phyloP scores from a whole-genome alignment of 1,284 basidiomycete species.

The Tremellales sp. region DNA sequence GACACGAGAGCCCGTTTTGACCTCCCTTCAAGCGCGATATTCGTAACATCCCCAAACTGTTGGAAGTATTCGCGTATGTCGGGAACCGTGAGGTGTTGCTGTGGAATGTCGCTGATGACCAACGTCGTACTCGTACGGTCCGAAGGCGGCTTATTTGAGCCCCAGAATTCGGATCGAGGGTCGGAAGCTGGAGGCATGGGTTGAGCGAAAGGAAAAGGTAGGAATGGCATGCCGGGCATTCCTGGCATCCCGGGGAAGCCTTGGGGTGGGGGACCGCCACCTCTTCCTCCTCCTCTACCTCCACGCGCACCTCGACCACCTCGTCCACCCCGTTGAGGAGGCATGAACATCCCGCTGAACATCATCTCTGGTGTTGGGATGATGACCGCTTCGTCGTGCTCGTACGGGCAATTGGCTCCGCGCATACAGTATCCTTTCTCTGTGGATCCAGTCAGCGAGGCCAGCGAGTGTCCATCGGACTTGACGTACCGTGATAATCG shows the following conservation, averaged over 20 bases:
- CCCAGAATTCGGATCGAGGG: conserved; percentile 17
- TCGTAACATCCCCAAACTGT: conserved; percentile 86
- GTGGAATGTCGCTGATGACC: conserved; percentile 90
- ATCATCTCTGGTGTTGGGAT: conserved; percentile 51
- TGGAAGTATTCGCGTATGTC: conserved; percentile 85
- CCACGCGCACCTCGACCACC: conserved; percentile 56
- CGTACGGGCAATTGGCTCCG: conserved; percentile 85
- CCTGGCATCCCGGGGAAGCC: conserved; percentile 10
- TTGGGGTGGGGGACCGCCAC: conserved; percentile 31
- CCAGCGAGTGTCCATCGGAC: too few relatives aligned
- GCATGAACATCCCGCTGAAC: conserved; percentile 32
- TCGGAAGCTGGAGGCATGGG: conserved; percentile 11
- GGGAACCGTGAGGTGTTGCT: conserved; percentile 70
- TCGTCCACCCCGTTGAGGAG: conserved; percentile 16
- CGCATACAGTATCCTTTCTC: conserved; percentile 87
- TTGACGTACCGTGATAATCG: conserved; percentile 80
- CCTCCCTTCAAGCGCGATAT: conserved; percentile 79
- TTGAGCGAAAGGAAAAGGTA: conserved; percentile 18
- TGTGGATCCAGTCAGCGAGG: conserved; percentile 46
- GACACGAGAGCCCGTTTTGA: conserved; percentile 75
- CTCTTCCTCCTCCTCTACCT: conserved; percentile 33
- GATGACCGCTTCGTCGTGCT: conserved; percentile 65
- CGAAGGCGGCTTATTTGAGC: conserved; percentile 36
- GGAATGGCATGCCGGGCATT: conserved; percentile 20
- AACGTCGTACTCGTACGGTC: conserved; percentile 72